These are phyloP conservation scores for Yarrowia porcina DNA, from an alignment of 805 yeast genomes.

Conservation along the genomic window DNA sequence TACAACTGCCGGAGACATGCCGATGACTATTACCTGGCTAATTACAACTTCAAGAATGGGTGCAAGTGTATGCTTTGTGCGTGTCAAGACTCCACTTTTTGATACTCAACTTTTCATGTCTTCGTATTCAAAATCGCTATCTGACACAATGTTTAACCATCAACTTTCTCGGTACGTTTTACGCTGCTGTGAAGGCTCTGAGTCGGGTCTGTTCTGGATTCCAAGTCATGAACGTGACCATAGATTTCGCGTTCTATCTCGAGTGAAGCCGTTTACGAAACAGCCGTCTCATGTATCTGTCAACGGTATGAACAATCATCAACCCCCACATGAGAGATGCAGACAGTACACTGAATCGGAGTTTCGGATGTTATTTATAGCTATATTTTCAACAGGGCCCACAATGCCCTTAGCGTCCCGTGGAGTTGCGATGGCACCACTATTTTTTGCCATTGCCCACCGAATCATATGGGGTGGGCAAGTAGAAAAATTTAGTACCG, in stretches of 20 bases:
- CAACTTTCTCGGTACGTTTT: background rate
- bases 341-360: background rate
- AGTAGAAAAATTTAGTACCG: too few species aligned
- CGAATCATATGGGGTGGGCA: background rate
- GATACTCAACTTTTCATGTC: background rate
- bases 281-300: background rate
- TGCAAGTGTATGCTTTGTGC: too few species aligned
- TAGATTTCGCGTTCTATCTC: background rate
- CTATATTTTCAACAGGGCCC: background rate
- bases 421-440: background rate
- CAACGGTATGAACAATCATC: background rate
- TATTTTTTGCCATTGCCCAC: background rate
- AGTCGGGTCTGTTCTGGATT: background rate
- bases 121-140: background rate
- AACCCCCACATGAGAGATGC: background rate
- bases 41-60: background rate
- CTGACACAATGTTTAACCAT: background rate
- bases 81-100: background rate
- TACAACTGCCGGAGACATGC: background rate
- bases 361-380: slow-evolving; percentile 1
- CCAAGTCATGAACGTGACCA: too few species aligned
- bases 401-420: background rate
- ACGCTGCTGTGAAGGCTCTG: too few species aligned
- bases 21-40: background rate
- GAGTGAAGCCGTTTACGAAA: background rate